Conservation (phyloP, 345 rosid species). For the Turnera subulata region DNA sequence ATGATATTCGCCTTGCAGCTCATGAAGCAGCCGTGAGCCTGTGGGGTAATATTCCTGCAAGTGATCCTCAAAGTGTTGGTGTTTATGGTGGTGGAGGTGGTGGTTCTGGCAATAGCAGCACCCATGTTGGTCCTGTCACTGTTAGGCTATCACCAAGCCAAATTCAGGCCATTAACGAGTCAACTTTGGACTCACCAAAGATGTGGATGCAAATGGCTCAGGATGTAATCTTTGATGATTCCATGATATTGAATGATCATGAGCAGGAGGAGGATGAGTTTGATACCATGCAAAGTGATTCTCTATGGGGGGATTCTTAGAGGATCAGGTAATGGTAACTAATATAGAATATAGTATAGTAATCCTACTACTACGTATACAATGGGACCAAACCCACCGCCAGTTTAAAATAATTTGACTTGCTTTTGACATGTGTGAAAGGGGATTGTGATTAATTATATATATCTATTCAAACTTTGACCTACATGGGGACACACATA, state of each 20-base stretch:
- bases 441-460: too few species aligned
- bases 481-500: too few species aligned
- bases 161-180: conserved; percentile 79
- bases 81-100: background rate
- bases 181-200: conserved; percentile 72
- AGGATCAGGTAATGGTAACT: too few species aligned
- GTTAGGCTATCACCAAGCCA: conserved; percentile 66
- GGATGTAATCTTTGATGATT: background rate
- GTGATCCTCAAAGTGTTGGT: background rate
- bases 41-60: background rate
- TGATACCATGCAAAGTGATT: conserved; percentile 15
- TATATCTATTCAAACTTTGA: too few species aligned
- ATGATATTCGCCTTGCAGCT: conserved; percentile 71
- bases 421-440: too few species aligned
- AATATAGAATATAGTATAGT: background rate
- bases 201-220: conserved; percentile 24
- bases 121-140: conserved; percentile 25
- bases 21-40: conserved; percentile 47
- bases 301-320: too few species aligned
- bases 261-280: conserved; percentile 1
- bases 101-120: background rate
- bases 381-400: too few species aligned
- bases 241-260: conserved; percentile 4
- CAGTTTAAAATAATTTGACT: too few species aligned
- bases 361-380: too few species aligned